Evolutionary conservation across 805 yeast species (phyloP).

Genomic region (Candida ulmi): DNA sequence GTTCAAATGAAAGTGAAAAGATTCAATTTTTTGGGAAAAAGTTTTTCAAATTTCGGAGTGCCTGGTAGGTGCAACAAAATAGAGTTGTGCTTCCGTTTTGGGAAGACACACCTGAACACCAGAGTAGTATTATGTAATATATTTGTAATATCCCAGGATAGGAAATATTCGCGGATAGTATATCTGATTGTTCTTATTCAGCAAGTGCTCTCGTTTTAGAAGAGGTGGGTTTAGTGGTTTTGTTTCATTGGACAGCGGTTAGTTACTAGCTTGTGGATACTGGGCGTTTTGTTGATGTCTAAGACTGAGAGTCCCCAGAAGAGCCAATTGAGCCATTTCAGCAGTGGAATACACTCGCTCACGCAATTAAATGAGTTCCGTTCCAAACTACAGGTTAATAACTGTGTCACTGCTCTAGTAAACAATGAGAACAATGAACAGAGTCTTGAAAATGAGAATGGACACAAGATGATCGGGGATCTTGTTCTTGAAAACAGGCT

Average conservation of each 20-base stretch:
- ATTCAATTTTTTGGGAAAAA: constrained; percentile 1
- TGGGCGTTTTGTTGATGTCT: neutral
- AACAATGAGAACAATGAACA: neutral
- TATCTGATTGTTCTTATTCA: too few relatives aligned
- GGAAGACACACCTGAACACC: constrained; percentile 7
- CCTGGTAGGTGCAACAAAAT: neutral
- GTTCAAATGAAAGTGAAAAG: neutral
- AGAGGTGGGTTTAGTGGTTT: too few relatives aligned
- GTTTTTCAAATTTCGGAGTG: neutral
- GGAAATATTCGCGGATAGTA: neutral
- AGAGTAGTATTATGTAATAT: neutral
- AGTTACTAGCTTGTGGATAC: too few relatives aligned
- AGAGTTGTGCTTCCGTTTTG: too few relatives aligned
- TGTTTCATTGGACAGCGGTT: too few relatives aligned
- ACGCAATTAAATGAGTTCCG: neutral
- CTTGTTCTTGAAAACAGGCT: constrained; percentile 7
- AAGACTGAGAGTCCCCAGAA: neutral
- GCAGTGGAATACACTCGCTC: too few relatives aligned
- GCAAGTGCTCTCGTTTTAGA: too few relatives aligned
- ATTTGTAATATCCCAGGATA: neutral
- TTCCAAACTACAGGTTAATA: neutral
- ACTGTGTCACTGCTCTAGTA: neutral
- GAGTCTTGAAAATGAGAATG: neutral
- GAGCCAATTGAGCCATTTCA: too few relatives aligned
- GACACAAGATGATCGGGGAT: constrained; percentile 3